Evolutionary conservation across 2,329 filamentous ascomycete species (phyloP).

Genomic region (Fusarium gaditjirri): DNA sequence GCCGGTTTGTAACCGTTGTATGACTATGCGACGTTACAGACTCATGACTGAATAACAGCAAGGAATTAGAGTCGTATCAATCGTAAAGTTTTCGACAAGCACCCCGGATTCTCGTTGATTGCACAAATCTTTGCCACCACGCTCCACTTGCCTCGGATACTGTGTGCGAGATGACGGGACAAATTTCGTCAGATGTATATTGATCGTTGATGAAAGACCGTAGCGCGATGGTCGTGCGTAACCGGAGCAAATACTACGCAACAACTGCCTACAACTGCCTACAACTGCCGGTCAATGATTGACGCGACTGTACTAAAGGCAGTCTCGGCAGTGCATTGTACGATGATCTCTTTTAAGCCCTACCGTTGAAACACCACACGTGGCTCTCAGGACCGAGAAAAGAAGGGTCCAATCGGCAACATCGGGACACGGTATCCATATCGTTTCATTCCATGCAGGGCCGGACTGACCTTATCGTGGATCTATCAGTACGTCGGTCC

Average conservation of each 20-base stretch:
- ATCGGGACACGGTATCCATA: constrained; percentile 6
- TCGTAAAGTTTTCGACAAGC: not conserved
- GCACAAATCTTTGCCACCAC: not conserved
- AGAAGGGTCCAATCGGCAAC: constrained; percentile 1
- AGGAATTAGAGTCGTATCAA: not conserved
- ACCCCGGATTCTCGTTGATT: not conserved
- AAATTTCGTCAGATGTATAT: not conserved
- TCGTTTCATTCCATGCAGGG: not conserved
- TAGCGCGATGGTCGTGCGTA: not conserved
- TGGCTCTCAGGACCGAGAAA: not conserved
- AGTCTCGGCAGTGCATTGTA: not conserved
- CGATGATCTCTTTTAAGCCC: constrained; percentile 9
- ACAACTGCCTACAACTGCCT: not conserved
- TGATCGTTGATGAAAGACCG: not conserved
- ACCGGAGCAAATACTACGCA: not conserved
- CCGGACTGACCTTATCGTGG: not conserved
- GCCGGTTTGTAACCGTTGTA: constrained; percentile 7
- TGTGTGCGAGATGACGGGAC: not conserved
- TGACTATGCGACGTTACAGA: not conserved
- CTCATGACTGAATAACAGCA: not conserved
- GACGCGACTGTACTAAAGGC: not conserved
- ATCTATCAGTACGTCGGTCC: not conserved
- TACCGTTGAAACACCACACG: constrained; percentile 18
- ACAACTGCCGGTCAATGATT: not conserved
- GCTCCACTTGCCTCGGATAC: not conserved